Evolutionary conservation across 352 stramenopile species (phyloP).

Genomic region (Pythium coloratum): DNA sequence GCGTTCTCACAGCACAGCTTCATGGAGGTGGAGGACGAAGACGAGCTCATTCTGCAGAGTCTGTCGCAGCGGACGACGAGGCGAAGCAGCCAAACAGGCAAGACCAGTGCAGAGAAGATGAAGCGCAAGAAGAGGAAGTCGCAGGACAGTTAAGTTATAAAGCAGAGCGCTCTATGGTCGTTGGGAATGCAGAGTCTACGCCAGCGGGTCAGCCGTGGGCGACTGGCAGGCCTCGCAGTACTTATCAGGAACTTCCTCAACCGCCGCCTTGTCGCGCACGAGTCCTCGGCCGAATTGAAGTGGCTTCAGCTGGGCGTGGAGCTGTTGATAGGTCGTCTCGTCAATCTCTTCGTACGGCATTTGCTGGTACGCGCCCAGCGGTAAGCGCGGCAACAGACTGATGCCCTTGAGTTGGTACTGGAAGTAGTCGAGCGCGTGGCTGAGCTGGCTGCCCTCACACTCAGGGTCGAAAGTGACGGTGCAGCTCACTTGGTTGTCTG

Average conservation of each 20-base stretch:
- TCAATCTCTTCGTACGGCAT: constrained; percentile 92
- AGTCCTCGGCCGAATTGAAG: constrained; percentile 39
- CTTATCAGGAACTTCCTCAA: constrained; percentile 50
- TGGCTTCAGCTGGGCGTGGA: constrained; percentile 40
- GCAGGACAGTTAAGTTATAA: constrained; percentile 3
- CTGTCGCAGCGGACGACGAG: constrained; percentile 64
- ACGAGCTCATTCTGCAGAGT: constrained; percentile 75
- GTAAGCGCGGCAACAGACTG: constrained; percentile 83
- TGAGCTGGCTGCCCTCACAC: constrained; percentile 76
- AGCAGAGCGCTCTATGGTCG: background rate
- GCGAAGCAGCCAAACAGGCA: constrained; percentile 20
- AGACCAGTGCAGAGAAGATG: background rate
- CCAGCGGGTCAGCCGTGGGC: background rate
- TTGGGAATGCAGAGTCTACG: background rate
- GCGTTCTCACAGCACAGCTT: constrained; percentile 55
- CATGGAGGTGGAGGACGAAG: constrained; percentile 36
- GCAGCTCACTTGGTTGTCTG: constrained; percentile 94
- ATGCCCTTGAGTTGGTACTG: constrained; percentile 95
- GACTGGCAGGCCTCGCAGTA: constrained; percentile 54
- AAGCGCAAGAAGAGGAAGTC: constrained; percentile 3
- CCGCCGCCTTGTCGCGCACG: constrained; percentile 32
- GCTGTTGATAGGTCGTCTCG: constrained; percentile 58
- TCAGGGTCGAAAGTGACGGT: constrained; percentile 93
- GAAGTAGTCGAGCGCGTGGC: constrained; percentile 87
- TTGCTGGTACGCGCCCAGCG: constrained; percentile 85